Evolutionary conservation across 192 early-diverging fungal genomes (phyloP), one percentile per base, ranked within the genome.

Genomic region (Backusella luteola): DNA sequence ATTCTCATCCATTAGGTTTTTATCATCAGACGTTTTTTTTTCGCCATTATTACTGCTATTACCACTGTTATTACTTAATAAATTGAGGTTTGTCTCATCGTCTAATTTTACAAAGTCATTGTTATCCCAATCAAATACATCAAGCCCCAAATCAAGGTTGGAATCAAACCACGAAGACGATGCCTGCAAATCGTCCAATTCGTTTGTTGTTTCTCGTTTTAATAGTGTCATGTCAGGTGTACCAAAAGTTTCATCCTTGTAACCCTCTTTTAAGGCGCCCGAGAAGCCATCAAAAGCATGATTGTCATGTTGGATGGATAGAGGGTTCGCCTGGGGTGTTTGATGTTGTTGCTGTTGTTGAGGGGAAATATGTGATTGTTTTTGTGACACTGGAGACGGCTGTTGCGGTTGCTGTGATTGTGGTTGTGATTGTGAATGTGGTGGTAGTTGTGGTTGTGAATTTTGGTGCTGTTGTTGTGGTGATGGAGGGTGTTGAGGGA

Each of bases 191-290:
- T 71, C 70, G 1, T 26, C 69, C 36, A 26, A 39, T 19, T 75
- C 74, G 29, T 67, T 38, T 4, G 39, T 42, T 6, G 42, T 75
- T 32, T 75, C 74, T 26, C 74, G 66, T 42, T 69, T 69, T 11
- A 76, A 19, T 29, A 69, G 44, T 19, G 46, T 39, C 3, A 59
- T 23, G 1, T 76, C 75, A n/a, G 67, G 34, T 15, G 75, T 59
- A 17, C 68, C 67, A 70, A 76, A 76, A 38, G 75, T 76, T 41
- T 76, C 75, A 70, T 76, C 75, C n/a, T 76, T 76, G n/a, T 70
- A 76, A 21, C 75, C 75, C 39, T 76, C 75, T 39, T 76, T 76
- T 17, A 76, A 38, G 23, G 75, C 75, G 12, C 67, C 56, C 17
- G 74, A 75, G 32, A 67, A 66, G 1, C 41, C 38, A 67, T 66